Base-by-base conservation (phyloP, 129 eudicot genomes). In the Lactuca saligna region DNA sequence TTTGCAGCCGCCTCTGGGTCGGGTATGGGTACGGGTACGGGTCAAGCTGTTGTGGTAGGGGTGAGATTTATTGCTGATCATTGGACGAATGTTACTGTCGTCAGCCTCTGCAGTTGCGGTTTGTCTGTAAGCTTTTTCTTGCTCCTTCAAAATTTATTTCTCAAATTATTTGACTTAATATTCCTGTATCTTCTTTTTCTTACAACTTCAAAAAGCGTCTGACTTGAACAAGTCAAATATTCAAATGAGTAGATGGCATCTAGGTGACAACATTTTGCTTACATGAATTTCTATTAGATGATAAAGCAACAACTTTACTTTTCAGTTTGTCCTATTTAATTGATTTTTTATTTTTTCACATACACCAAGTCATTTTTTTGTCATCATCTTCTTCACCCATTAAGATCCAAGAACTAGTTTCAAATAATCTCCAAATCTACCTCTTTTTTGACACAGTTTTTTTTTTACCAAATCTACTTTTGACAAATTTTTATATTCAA, bases 21-120 rank as follows among this genome's bases (percentile, higher is more conserved):
- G n/a, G 74, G 63, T n/a, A 56, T 41, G 54, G 78, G 78, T 42
- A 25, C 29, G 29, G 50, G 63, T n/a, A 56, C 49, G 54, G 78
- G 78, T 42, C 66, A 56, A 41, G 82, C 41, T 50, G 81, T 48
- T 59, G 73, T 68, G 35, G 56, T 80, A n/a, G 69, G 78, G 66
- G 55, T 29, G 3, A 65, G 70, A 53, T 70, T 63, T 15, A 83
- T 85, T 48, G 66, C 84, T 8, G 91, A 91, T 53, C 96, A 92
- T 75, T 92, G 98, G 98, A 76, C 46, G 82, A 86, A 78, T 79
- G 95, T 92, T 54, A 74, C 86, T 31, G 84, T 78, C 49, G 82
- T 88, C 53, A 88, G 87, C 77, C 57, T 92, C 9, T 82, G 75
- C 57, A 83, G 82, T 17, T 85, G 91, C 63, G 95, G 91, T 17